Base-by-base conservation (phyloP, 202 grass and related monocot genomes). In the Zizania palustris region DNA sequence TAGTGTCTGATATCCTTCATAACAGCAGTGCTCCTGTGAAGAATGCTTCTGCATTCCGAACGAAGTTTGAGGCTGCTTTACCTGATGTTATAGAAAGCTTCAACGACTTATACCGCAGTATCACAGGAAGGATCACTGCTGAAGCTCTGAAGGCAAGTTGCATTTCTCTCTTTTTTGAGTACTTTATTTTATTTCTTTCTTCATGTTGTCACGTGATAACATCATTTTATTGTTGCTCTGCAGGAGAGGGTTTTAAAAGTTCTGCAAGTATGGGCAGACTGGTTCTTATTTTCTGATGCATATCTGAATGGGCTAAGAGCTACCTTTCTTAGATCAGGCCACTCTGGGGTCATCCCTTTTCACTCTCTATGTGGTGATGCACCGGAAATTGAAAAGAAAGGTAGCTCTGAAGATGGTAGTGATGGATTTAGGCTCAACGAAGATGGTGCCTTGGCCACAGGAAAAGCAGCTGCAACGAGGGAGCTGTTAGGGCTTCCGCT, bases 241-340 rank as follows among this genome's bases (percentile, higher is more conserved):
- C 60, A 99, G 92, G 96, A 96, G 83, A 85, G 96, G 75, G 96
- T 99, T 80, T 54, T 90, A 75, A 99, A 99, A 77, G 96, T 99
- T 81, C 75, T 99, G 75, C 96, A 92, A 87, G 96, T 99, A 73
- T 99, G 96, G 96, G 91, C 80, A 56, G 96, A 99, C 72, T 99
- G 96, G 96, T 99, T 99, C 78, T 83, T 99, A 63, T 99, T 99
- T 86, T 99, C 96, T 20, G 96, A 99, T 87, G 89, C 89, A 85
- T 99, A 90, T 77, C 75, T 99, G 74, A 95, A 95, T 83, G 96
- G 96, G 16, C 37, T 99, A 62, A 85, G 92, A 71, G 85, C 85
- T 65, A 95, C 91, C 76, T 99, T 99, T 88, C 89, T 96, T 84
- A 84, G 96, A 83, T 84, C 87, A 40, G 82, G 88, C 67, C 92